These are phyloP conservation scores for Manihot esculenta DNA, from an alignment of 441 rosid species.

Conservation along the genomic window DNA sequence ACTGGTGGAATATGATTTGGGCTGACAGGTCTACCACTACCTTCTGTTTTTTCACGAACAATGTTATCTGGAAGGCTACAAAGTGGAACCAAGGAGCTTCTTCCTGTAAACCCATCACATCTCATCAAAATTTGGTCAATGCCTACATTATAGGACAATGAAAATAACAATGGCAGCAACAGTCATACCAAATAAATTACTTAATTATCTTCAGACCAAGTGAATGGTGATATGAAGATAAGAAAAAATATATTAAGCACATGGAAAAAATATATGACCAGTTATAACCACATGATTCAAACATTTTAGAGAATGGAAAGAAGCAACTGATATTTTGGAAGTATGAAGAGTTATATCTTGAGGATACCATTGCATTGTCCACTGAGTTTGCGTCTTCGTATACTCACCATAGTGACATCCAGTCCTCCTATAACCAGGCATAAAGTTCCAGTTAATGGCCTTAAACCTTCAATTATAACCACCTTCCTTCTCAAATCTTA, in stretches of 20 bases:
- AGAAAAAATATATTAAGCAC: not conserved
- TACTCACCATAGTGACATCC: slow-evolving; percentile 31
- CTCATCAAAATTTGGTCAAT: not conserved
- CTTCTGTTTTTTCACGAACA: slow-evolving; percentile 10
- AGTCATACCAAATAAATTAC: not conserved
- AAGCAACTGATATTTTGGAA: not conserved
- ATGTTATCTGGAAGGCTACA: slow-evolving; percentile 13
- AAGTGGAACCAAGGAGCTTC: slow-evolving; percentile 16
- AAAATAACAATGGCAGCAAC: not conserved
- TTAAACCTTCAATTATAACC: not conserved
- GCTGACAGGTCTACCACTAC: slow-evolving; percentile 10
- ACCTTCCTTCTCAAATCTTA: not conserved
- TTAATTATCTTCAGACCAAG: not conserved
- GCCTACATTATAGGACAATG: not conserved
- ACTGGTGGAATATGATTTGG: not conserved
- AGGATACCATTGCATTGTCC: slow-evolving; percentile 20
- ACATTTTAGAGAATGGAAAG: not conserved
- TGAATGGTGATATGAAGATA: not conserved
- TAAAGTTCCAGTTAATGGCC: slow-evolving; percentile 1
- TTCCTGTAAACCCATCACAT: no score
- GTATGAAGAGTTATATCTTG: not conserved
- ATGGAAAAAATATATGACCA: not conserved
- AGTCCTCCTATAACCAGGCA: slow-evolving; percentile 19
- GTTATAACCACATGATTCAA: not conserved
- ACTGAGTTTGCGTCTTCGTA: slow-evolving; percentile 26